Conservation (phyloP, 2,329 filamentous ascomycete species). For the Sclerotinia nivalis region DNA sequence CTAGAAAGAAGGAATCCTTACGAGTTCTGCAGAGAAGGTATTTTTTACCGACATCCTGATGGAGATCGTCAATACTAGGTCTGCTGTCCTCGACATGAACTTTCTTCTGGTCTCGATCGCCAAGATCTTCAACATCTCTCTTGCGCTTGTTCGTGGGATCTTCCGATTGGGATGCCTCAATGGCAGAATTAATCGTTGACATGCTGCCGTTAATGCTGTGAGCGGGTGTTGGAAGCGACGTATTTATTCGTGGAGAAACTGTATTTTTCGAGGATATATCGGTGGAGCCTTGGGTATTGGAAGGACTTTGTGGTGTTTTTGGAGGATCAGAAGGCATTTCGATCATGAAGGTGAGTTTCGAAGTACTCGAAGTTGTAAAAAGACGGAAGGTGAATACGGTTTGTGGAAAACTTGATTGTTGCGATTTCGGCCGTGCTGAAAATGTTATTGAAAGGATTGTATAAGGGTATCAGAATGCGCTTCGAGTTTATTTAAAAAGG, state of each 20-base stretch:
- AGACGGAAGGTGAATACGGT: not conserved
- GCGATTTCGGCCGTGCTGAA: not conserved
- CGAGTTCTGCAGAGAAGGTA: conserved; percentile 67
- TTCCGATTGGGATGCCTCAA: conserved; percentile 42
- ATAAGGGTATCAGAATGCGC: conserved; percentile 21
- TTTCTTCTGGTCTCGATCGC: conserved; percentile 61
- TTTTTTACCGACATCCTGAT: conserved; percentile 66
- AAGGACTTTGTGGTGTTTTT: conserved; percentile 67
- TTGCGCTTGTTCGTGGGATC: conserved; percentile 64
- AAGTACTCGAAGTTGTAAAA: conserved; percentile 23
- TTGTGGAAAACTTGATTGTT: not conserved
- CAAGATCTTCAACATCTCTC: conserved; percentile 56
- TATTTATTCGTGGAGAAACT: conserved; percentile 48
- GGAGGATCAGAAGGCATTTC: conserved; percentile 63
- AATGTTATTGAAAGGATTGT: conserved; percentile 12
- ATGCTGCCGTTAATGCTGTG: conserved; percentile 60
- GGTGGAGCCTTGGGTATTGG: conserved; percentile 56
- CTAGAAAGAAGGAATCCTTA: conserved; percentile 57
- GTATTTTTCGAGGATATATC: conserved; percentile 47
- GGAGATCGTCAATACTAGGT: conserved; percentile 63
- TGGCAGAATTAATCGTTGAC: conserved; percentile 34
- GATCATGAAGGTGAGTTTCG: not conserved
- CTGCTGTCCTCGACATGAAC: conserved; percentile 61
- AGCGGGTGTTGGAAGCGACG: conserved; percentile 59
- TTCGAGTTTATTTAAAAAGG: conserved; percentile 10